Evolutionary conservation across 1,284 basidiomycete species (phyloP), one percentile per base, ranked within the genome.

Genomic region (Papiliotrema flavescens): DNA sequence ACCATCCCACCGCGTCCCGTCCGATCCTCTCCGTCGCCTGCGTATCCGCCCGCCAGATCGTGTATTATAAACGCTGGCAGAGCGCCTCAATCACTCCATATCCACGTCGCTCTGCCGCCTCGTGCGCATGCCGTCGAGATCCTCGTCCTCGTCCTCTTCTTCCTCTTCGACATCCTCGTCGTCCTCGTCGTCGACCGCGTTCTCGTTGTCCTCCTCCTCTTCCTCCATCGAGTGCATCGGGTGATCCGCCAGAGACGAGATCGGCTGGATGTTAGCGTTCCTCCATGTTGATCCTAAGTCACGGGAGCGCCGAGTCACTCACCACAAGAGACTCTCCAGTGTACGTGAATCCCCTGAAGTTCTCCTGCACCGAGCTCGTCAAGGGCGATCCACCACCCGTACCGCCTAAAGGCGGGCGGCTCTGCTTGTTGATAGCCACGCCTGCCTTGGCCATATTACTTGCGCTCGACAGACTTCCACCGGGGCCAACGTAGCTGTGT

Each of bases 271-370:
- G 71, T 73, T 15, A 43, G 40, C n/a, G 19, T 17, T 43, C 40
- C 11, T 32, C 11, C 28, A 5, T 6, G 28, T 32, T 32, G 6
- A 11, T 32, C 28, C n/a, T 14, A 15, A 8, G 14, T 22, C 17
- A 13, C 28, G 22, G 19, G 22, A 34, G 15, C 7, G 13, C 9
- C 28, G 28, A 6, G 28, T 11, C 5, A 70, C 75, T 64, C 59
- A 76, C 74, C 65, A 77, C 66, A 47, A 87, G 86, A 75, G 90
- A 86, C 62, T 89, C 88, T 55, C 89, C 89, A 34, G 85, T 87
- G 72, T 90, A 94, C 3, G 90, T 93, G 80, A 92, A 94, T 41
- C 89, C 89, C 53, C 86, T 82, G 76, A 96, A 96, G 76, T 95
- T 92, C 79, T 93, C 92, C 79, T 96, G 92, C 47, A 96, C 88